phyloP scores from a whole-genome alignment of 257 asterid species.

The Salvia miltiorrhiza region DNA sequence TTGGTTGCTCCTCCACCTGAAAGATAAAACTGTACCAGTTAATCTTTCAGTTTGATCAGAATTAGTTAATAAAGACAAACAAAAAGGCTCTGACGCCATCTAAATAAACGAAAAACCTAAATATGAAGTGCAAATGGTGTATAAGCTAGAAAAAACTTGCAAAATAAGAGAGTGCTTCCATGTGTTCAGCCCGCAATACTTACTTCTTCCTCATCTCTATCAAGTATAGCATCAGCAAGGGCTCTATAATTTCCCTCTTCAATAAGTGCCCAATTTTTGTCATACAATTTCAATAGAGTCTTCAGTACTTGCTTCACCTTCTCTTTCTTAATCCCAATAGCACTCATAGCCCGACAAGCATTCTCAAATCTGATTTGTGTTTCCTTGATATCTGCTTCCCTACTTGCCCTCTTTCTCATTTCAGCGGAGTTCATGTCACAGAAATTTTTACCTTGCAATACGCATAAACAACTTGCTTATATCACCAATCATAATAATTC shows the following conservation, averaged over 20 bases:
- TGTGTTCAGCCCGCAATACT: slow-evolving; percentile 17
- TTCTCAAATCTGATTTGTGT: slow-evolving; percentile 39
- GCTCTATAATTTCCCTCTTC: slow-evolving; percentile 78
- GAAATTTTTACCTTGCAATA: slow-evolving; percentile 20
- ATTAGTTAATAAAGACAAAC: background rate
- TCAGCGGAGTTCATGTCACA: slow-evolving; percentile 14
- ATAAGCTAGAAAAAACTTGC: background rate
- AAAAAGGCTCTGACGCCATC: slow-evolving; percentile 1
- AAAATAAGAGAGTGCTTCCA: slow-evolving; percentile 8
- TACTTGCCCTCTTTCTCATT: slow-evolving; percentile 46
- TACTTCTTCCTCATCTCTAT: slow-evolving; percentile 63
- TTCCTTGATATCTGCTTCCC: slow-evolving; percentile 37
- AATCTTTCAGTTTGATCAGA: slow-evolving; percentile 16
- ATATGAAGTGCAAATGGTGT: background rate
- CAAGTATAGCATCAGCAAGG: slow-evolving; percentile 87
- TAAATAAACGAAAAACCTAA: background rate
- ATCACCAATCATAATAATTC: slow-evolving; percentile 22
- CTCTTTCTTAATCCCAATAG: slow-evolving; percentile 54
- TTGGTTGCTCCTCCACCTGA: slow-evolving; percentile 25
- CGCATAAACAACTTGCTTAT: slow-evolving; percentile 17
- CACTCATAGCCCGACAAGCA: slow-evolving; percentile 78
- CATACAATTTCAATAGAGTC: slow-evolving; percentile 53
- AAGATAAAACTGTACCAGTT: slow-evolving; percentile 11
- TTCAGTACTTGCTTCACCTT: slow-evolving; percentile 79
- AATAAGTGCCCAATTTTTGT: slow-evolving; percentile 77